Conservation (phyloP, 148 eudicot species). For the Talinum fruticosum region DNA sequence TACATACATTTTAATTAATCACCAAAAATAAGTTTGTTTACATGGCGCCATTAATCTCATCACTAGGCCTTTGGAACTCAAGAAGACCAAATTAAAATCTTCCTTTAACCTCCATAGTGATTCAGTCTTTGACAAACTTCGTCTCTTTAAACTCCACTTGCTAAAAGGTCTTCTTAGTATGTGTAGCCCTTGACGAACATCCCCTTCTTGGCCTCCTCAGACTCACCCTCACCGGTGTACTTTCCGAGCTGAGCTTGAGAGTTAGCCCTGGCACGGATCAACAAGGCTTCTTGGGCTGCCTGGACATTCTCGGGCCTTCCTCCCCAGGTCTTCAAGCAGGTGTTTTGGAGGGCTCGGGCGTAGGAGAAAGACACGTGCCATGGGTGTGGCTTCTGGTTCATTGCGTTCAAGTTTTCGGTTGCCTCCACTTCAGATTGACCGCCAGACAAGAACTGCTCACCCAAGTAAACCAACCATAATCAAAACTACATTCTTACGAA, state of each 20-base stretch:
- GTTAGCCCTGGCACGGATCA: slow-evolving; percentile 78
- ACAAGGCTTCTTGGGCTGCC: slow-evolving; percentile 69
- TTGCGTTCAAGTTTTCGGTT: slow-evolving; percentile 80
- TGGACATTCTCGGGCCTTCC: slow-evolving; percentile 73
- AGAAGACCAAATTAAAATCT: background rate
- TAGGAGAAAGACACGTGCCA: slow-evolving; percentile 97
- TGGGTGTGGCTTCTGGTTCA: slow-evolving; percentile 85
- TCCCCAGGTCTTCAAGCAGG: slow-evolving; percentile 93
- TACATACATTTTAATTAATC: slow-evolving; percentile 22
- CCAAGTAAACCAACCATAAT: background rate
- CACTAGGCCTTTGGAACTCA: slow-evolving; percentile 11
- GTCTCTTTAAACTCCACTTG: background rate
- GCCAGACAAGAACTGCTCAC: slow-evolving; percentile 79
- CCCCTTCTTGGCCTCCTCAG: slow-evolving; percentile 77
- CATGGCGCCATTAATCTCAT: slow-evolving; percentile 27
- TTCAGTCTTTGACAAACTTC: background rate
- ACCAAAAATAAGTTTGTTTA: slow-evolving; percentile 25
- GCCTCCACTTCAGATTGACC: slow-evolving; percentile 98
- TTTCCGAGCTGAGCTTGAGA: slow-evolving; percentile 90
- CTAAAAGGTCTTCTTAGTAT: slow-evolving; percentile 39
- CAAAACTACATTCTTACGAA: background rate
- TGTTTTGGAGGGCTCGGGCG: slow-evolving; percentile 93
- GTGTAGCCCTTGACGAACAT: slow-evolving; percentile 86
- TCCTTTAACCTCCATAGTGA: background rate
- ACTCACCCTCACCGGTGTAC: slow-evolving; percentile 89